These are phyloP conservation scores for Fusarium sp. DNA, from an alignment of 2,329 filamentous ascomycete species.

Conservation along the genomic window DNA sequence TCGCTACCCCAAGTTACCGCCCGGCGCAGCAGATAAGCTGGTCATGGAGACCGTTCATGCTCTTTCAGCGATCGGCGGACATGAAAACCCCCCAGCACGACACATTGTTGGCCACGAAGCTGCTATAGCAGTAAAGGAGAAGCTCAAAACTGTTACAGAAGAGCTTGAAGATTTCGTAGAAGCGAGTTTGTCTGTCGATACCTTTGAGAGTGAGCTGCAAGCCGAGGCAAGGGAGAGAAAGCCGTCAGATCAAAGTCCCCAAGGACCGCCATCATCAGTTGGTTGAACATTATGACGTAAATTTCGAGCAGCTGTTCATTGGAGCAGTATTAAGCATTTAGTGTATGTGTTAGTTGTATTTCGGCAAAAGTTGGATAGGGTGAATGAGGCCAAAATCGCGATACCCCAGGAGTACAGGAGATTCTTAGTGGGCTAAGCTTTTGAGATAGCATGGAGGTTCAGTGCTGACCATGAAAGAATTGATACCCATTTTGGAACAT, in stretches of 20 bases:
- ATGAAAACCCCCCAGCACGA: conserved; percentile 92
- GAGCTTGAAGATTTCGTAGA: conserved; percentile 97
- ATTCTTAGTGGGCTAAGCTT: not conserved
- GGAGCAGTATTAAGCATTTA: not conserved
- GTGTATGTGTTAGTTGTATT: not conserved
- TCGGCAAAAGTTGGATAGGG: not conserved
- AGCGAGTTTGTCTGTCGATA: conserved; percentile 85
- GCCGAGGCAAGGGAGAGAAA: conserved; percentile 59
- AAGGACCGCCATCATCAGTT: conserved; percentile 34
- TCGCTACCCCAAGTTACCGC: conserved; percentile 78
- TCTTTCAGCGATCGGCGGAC: conserved; percentile 89
- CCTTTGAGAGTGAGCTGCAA: conserved; percentile 67
- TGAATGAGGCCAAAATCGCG: not conserved
- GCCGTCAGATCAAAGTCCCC: conserved; percentile 39
- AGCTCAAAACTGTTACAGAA: conserved; percentile 94
- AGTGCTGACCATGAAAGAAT: not conserved
- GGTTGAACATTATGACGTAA: conserved; percentile 4
- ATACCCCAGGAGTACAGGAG: conserved; percentile 14
- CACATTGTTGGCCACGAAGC: conserved; percentile 95
- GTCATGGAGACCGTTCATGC: conserved; percentile 92
- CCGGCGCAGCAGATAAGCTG: conserved; percentile 74
- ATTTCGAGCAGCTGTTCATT: not conserved
- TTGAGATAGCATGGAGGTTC: conserved; percentile 11
- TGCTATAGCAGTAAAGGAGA: conserved; percentile 89
- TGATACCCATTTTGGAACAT: not conserved